Percentiles rank a stretch among this genome's conserved stretches.
Conservation (phyloP, 257 asterid species). For the Orobanche coerulescens region DNA sequence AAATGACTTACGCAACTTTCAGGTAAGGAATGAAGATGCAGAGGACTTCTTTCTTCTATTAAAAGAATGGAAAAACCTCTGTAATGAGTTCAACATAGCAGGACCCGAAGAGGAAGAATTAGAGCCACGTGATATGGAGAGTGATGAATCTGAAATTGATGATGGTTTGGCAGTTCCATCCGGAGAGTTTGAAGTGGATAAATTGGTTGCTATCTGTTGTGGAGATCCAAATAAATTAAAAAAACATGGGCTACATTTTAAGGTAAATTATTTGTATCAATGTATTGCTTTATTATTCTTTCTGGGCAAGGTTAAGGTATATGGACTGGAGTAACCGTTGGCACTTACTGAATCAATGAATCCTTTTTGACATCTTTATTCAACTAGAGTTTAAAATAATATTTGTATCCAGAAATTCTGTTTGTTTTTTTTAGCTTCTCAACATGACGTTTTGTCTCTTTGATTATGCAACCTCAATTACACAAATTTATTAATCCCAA, state of each 20-base stretch:
- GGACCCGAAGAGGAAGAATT: neutral
- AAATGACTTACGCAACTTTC: neutral
- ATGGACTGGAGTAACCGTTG: neutral
- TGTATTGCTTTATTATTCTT: neutral
- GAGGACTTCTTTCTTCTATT: neutral
- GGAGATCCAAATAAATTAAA: neutral
- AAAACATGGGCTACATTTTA: neutral
- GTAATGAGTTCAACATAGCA: neutral
- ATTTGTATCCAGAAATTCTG: too few relatives aligned
- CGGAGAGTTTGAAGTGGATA: neutral
- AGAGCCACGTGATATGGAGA: neutral
- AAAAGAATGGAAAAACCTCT: slow-evolving; percentile 2
- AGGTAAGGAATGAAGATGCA: slow-evolving; percentile 7
- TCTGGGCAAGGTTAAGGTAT: neutral
- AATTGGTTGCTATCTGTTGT: neutral
- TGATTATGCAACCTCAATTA: too few relatives aligned
- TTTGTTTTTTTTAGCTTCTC: too few relatives aligned
- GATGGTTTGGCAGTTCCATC: neutral
- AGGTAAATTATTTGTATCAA: neutral
- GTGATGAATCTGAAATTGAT: neutral
- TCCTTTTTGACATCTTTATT: neutral
- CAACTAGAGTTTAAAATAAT: too few relatives aligned
- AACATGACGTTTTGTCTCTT: too few relatives aligned
- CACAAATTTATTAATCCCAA: too few relatives aligned
- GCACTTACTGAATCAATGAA: neutral